These are phyloP conservation scores for Microthyrium microscopicum DNA, from an alignment of 2,329 filamentous ascomycete species.

Conservation along the genomic window DNA sequence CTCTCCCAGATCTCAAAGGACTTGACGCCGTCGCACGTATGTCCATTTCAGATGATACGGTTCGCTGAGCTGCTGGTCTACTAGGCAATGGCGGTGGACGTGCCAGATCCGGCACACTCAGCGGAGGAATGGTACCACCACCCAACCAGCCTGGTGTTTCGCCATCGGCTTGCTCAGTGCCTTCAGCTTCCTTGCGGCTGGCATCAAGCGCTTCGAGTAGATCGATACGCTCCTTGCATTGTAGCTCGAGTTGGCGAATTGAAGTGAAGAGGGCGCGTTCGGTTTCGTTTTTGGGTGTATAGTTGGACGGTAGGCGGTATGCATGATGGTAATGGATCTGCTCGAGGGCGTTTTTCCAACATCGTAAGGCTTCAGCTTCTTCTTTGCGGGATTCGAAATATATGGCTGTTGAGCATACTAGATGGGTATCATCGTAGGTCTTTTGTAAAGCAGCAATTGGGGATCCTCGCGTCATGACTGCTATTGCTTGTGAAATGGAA, in stretches of 20 bases:
- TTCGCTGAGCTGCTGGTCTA: constrained; percentile 24
- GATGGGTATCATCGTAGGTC: constrained; percentile 92
- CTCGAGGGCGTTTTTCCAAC: constrained; percentile 77
- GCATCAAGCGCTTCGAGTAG: constrained; percentile 65
- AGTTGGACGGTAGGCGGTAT: constrained; percentile 52
- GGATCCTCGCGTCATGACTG: constrained; percentile 41
- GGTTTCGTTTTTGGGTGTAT: constrained; percentile 59
- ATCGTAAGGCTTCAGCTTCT: constrained; percentile 74
- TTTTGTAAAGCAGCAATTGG: constrained; percentile 66
- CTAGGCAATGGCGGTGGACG: constrained; percentile 45
- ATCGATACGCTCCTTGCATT: constrained; percentile 87
- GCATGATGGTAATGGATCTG: constrained; percentile 78
- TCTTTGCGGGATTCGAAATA: constrained; percentile 96
- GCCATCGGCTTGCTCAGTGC: constrained; percentile 9
- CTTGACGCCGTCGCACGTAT: constrained; percentile 15
- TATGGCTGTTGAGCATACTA: constrained; percentile 86
- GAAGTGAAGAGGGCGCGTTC: constrained; percentile 72
- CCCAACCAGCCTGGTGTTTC: constrained; percentile 47
- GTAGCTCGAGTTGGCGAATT: constrained; percentile 64
- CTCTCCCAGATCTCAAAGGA: constrained; percentile 20
- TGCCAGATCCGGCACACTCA: constrained; percentile 68
- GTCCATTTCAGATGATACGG: constrained; percentile 17
- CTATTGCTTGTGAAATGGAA: constrained; percentile 29
- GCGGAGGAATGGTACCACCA: constrained; percentile 63
- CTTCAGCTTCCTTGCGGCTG: constrained; percentile 36